Base-by-base conservation (phyloP, 75 land plant genomes). In the Gnetum montanum region DNA sequence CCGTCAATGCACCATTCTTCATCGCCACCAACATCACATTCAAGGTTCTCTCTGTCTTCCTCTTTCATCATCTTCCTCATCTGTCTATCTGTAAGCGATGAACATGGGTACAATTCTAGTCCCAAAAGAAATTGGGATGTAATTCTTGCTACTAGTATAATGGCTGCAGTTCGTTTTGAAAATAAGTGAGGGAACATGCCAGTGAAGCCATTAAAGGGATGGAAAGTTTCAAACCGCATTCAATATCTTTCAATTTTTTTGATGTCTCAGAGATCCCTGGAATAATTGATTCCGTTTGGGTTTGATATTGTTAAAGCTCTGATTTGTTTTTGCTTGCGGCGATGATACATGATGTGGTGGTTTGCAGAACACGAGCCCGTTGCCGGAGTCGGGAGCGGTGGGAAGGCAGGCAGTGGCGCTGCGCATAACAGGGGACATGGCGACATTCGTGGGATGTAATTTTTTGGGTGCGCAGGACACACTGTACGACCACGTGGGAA, bases 1-100 rank as follows among this genome's bases (percentile, higher is more conserved):
- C 70, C 12, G 62, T 75, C 26, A 49, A 59, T 46, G 69, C 63
- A 8, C 48, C 68, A 5, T 46, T 59, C 25, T 75, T 75, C 60
- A 71, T 65, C 18, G 78, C 78, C 41, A 45, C 61, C 25, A 41
- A 60, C 31, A 65, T 75, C 8, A 72, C 68, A 28, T 75, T 75
- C 34, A 57, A 75, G 76, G 78, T 75, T 1, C 19, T 18, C 6
- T 0, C 16, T 13, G 16, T 3, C 6, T n/a, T n/a, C 20, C 4
- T 29, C 24, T 15, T 30, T 7, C 31, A 0, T 6, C 1, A 4
- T 18, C 5, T 4, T 27, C 12, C 1, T 16, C 12, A 1, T 16
- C 4, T 8, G 23, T 46, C 8, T 46, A 20, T 3, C 4, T 46
- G 22, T 8, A 15, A 15, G 1, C 15, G 4, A 0, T 4, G 0